These are phyloP conservation scores for Scenedesmus sp. DNA, from an alignment of 163 green algal species.

Conservation along the genomic window DNA sequence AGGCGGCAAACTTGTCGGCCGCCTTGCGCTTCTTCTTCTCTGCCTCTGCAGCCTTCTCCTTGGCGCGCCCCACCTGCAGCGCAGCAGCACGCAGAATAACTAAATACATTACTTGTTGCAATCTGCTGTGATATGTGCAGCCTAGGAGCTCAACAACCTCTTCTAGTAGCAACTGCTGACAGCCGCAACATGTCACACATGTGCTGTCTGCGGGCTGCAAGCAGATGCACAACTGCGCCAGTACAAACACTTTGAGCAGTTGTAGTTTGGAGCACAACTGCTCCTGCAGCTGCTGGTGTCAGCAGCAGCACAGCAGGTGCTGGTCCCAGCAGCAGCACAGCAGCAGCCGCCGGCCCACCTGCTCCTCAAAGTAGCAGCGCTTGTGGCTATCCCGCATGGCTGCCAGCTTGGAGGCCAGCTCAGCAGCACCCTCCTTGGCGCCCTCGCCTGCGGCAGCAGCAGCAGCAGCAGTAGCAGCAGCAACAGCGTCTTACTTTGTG, in stretches of 20 bases:
- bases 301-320: background rate
- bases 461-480: background rate
- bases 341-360: constrained; percentile 32
- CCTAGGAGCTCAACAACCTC: too few species aligned
- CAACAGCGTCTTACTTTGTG: too few species aligned
- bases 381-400: constrained; percentile 56
- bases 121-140: too few species aligned
- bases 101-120: background rate
- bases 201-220: background rate
- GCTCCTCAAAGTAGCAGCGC: constrained; percentile 80
- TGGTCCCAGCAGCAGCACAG: background rate
- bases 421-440: background rate
- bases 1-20: constrained; percentile 70
- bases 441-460: background rate
- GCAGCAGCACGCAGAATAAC: background rate
- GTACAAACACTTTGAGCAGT: background rate
- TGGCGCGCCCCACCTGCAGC: constrained; percentile 60
- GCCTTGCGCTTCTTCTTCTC: constrained; percentile 58
- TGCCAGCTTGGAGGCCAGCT: constrained; percentile 15
- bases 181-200: background rate
- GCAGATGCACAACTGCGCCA: background rate
- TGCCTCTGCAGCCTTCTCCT: constrained; percentile 67
- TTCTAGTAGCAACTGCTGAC: background rate
- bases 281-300: background rate
- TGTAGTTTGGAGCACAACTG: background rate